These are phyloP conservation scores for Mycena metata DNA, from an alignment of 768 basidiomycete species.

Conservation along the genomic window DNA sequence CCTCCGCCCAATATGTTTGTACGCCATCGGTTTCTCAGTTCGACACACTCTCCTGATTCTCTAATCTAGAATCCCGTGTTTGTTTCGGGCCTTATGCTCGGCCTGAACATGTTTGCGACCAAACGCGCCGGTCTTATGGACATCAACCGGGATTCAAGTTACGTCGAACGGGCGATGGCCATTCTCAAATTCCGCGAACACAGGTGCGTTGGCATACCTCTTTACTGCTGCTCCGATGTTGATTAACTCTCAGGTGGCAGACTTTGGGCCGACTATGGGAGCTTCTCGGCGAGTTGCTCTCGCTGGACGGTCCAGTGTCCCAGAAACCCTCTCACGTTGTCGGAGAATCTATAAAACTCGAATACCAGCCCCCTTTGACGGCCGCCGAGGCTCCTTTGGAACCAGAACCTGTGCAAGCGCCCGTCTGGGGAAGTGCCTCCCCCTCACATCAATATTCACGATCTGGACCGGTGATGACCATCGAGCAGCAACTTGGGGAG, in stretches of 20 bases:
- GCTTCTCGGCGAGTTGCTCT: slow-evolving; percentile 25
- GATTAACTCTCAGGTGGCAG: too few relatives aligned
- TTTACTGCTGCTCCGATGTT: too few relatives aligned
- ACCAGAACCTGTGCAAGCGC: background rate
- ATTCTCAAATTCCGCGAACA: slow-evolving; percentile 10
- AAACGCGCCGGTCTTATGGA: slow-evolving; percentile 22
- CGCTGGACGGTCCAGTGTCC: slow-evolving; percentile 16
- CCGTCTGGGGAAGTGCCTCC: background rate
- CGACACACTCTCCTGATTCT: background rate
- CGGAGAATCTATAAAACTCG: background rate
- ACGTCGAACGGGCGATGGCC: background rate
- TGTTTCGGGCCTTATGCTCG: slow-evolving; percentile 9
- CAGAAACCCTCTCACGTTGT: background rate
- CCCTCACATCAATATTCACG: background rate
- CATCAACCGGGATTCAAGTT: background rate
- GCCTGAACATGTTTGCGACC: slow-evolving; percentile 7
- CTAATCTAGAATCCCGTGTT: background rate
- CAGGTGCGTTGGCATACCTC: too few relatives aligned
- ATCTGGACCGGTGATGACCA: background rate
- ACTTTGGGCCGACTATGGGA: too few relatives aligned
- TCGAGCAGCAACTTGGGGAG: slow-evolving; percentile 21
- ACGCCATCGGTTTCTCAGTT: background rate
- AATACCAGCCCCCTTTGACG: too few relatives aligned
- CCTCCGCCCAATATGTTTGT: slow-evolving; percentile 21
- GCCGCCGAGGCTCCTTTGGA: background rate